phyloP scores from a whole-genome alignment of 2,329 filamentous ascomycete genomes.

The Stromatinia cepivora region DNA sequence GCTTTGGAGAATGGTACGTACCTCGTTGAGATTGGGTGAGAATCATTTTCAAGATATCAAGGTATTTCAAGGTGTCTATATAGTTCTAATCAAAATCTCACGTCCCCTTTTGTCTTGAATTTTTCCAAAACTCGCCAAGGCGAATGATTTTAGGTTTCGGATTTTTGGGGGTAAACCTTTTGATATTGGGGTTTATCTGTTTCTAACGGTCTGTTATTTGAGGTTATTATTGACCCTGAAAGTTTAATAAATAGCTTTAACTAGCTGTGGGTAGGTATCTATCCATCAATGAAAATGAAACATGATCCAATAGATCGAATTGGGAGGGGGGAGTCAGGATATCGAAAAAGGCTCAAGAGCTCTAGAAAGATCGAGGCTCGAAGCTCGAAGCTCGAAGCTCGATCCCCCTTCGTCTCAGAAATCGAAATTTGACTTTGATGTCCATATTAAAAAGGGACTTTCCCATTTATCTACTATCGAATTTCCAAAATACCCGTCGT shows the following conservation, averaged over 20 bases:
- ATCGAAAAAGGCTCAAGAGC: background rate
- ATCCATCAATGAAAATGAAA: background rate
- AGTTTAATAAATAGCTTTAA: background rate
- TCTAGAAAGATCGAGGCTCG: background rate
- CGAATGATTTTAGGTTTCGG: background rate
- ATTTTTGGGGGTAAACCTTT: background rate
- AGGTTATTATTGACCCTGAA: background rate
- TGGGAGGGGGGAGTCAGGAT: background rate
- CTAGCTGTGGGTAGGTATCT: background rate
- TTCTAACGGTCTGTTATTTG: background rate
- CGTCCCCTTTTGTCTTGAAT: background rate
- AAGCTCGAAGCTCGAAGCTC: background rate
- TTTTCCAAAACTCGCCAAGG: background rate
- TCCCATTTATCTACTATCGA: conserved; percentile 4
- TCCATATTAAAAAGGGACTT: background rate
- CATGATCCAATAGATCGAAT: background rate
- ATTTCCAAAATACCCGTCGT: background rate
- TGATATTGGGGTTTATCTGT: background rate
- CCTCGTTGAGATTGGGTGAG: background rate
- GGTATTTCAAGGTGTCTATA: background rate
- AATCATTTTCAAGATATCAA: background rate
- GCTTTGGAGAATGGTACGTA: background rate
- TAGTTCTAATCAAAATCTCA: background rate
- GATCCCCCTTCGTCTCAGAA: background rate
- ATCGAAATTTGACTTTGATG: background rate